Conservation (phyloP, 1,139 yeast species). For the Scheffersomyces titani region DNA sequence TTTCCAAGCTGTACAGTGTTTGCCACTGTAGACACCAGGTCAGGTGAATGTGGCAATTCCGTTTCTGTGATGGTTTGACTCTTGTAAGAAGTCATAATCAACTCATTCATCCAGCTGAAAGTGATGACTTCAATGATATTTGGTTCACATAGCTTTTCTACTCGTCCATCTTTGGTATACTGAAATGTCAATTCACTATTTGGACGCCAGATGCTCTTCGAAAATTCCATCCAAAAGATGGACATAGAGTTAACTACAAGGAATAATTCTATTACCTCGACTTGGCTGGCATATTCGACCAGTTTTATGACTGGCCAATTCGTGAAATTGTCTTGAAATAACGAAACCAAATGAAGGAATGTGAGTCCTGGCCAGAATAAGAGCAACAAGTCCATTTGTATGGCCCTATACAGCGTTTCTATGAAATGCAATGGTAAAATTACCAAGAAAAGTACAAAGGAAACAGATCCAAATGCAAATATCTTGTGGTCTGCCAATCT, state of each 20-base stretch:
- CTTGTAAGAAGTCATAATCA: constrained; percentile 50
- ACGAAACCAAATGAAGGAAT: constrained; percentile 19
- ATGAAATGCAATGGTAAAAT: constrained; percentile 43
- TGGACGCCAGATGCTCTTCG: constrained; percentile 28
- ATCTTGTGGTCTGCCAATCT: constrained; percentile 24
- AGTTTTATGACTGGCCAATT: constrained; percentile 23
- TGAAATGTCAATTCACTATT: constrained; percentile 21
- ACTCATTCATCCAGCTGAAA: constrained; percentile 62
- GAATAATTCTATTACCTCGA: constrained; percentile 16
- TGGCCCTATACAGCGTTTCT: constrained; percentile 33
- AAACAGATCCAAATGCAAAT: constrained; percentile 20
- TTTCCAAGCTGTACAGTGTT: constrained; percentile 18
- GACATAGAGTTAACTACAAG: constrained; percentile 19
- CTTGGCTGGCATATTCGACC: constrained; percentile 9
- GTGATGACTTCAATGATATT: constrained; percentile 54
- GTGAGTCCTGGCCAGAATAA: constrained; percentile 44
- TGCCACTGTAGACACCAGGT: constrained; percentile 41
- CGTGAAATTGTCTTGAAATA: constrained; percentile 33
- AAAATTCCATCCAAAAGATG: constrained; percentile 26
- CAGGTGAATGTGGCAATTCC: constrained; percentile 59
- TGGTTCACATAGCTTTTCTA: constrained; percentile 31
- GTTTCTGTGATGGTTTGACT: constrained; percentile 49
- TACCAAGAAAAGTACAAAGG: constrained; percentile 15
- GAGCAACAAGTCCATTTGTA: constrained; percentile 36
- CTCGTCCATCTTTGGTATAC: constrained; percentile 12